Evolutionary conservation across 2,329 filamentous ascomycete genomes (phyloP).

Genomic region (Fusarium annulatum): DNA sequence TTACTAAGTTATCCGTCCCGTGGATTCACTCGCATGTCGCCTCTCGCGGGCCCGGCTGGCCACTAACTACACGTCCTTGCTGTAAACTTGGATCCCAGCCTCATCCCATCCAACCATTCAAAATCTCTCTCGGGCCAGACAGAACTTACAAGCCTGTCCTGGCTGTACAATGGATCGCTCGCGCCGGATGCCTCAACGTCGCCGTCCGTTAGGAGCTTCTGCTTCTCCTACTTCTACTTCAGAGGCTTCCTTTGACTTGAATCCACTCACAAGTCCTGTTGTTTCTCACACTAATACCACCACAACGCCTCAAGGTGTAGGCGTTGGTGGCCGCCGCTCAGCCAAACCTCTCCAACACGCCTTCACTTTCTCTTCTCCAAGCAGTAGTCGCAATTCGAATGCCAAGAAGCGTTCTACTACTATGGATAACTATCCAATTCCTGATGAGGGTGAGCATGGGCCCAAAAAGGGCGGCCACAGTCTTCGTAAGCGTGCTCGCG

Average conservation of each 20-base stretch:
- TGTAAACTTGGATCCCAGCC: constrained; percentile 44
- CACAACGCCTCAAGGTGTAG: constrained; percentile 47
- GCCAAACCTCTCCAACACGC: constrained; percentile 52
- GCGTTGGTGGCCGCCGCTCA: constrained; percentile 46
- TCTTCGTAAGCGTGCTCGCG: constrained; percentile 65
- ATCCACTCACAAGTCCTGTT: constrained; percentile 48
- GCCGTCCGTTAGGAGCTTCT: constrained; percentile 48
- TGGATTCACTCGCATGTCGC: constrained; percentile 44
- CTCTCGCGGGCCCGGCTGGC: constrained; percentile 45
- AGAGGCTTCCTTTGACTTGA: constrained; percentile 48
- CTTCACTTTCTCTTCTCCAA: constrained; percentile 53
- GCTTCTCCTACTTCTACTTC: constrained; percentile 50
- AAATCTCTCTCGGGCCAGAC: not conserved
- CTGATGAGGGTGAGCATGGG: constrained; percentile 60
- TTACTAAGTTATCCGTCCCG: constrained; percentile 25
- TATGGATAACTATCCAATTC: constrained; percentile 54
- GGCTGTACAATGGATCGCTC: constrained; percentile 53
- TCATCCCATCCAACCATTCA: constrained; percentile 18
- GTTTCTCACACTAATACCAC: constrained; percentile 48
- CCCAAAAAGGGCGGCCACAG: constrained; percentile 69
- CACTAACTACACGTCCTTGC: constrained; percentile 44
- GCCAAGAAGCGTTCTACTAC: constrained; percentile 58
- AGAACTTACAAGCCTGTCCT: constrained; percentile 33
- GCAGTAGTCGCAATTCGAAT: constrained; percentile 44
- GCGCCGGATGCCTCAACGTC: constrained; percentile 51